Evolutionary conservation across 2,329 filamentous ascomycete species (phyloP).

Genomic region (Colletotrichum kahawae): DNA sequence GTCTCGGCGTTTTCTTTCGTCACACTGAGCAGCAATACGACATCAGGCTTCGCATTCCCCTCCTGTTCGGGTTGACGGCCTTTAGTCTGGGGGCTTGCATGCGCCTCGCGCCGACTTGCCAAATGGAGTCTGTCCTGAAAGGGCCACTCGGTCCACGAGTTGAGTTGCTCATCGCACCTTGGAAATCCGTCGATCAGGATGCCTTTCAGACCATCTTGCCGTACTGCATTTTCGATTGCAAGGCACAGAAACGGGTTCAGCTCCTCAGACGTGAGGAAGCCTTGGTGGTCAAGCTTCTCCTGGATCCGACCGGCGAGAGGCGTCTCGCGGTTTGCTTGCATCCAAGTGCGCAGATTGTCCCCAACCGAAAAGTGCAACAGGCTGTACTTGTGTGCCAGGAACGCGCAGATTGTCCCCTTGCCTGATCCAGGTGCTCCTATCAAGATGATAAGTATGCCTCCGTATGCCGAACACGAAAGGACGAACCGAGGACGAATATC

Average conservation of each 20-base stretch:
- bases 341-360: background rate
- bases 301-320: background rate
- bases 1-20: background rate
- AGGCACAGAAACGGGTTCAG: background rate
- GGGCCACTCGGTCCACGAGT: background rate
- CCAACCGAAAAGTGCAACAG: background rate
- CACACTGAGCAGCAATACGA: background rate
- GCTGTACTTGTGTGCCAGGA: background rate
- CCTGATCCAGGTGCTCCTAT: background rate
- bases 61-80: background rate
- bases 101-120: background rate
- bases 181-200: background rate
- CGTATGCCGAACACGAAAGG: background rate
- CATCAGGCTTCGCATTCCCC: background rate
- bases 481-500: background rate
- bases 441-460: background rate
- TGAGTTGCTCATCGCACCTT: background rate
- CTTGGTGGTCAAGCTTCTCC: background rate
- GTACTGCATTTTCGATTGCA: background rate
- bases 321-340: background rate
- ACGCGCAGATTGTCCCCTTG: conserved; percentile 1
- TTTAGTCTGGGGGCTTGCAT: background rate
- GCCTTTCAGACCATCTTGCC: background rate
- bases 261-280: background rate
- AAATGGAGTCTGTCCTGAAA: background rate